Conservation (phyloP, 495 filamentous ascomycete genomes). For the Aspergillus nidulans region DNA sequence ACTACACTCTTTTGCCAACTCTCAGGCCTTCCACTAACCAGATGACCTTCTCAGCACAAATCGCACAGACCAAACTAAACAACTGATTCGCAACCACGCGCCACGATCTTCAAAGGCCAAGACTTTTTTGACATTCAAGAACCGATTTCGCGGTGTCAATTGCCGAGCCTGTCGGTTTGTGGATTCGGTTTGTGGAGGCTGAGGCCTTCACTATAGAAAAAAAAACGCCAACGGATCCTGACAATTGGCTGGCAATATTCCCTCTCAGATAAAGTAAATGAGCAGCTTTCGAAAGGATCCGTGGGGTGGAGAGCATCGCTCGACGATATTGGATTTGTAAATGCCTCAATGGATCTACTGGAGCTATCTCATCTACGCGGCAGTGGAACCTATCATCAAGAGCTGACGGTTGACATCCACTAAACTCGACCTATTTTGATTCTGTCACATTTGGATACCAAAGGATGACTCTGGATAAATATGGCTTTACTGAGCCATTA, state of each 20-base stretch:
- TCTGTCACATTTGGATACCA: too few species aligned
- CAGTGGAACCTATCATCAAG: neutral
- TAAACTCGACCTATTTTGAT: neutral
- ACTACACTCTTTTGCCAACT: neutral
- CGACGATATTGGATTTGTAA: slow-evolving; percentile 7
- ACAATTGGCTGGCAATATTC: slow-evolving; percentile 10
- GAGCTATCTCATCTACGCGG: neutral
- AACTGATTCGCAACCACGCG: neutral
- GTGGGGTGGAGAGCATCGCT: slow-evolving; percentile 2
- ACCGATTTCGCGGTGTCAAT: neutral
- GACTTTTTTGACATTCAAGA: neutral
- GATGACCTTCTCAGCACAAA: neutral
- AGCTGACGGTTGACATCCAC: neutral
- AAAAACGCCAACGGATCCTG: neutral
- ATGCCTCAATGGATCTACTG: slow-evolving; percentile 15
- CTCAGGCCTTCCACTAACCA: neutral
- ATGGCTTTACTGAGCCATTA: neutral
- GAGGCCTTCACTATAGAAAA: neutral
- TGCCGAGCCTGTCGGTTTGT: neutral
- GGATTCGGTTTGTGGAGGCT: slow-evolving; percentile 1
- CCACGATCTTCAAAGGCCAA: neutral
- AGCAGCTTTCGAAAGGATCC: neutral
- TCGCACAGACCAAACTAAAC: neutral
- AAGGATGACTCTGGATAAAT: too few species aligned
- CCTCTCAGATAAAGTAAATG: slow-evolving; percentile 9